These are phyloP conservation scores for Aspergillus sparsus DNA, from an alignment of 495 filamentous ascomycete genomes.

Conservation along the genomic window DNA sequence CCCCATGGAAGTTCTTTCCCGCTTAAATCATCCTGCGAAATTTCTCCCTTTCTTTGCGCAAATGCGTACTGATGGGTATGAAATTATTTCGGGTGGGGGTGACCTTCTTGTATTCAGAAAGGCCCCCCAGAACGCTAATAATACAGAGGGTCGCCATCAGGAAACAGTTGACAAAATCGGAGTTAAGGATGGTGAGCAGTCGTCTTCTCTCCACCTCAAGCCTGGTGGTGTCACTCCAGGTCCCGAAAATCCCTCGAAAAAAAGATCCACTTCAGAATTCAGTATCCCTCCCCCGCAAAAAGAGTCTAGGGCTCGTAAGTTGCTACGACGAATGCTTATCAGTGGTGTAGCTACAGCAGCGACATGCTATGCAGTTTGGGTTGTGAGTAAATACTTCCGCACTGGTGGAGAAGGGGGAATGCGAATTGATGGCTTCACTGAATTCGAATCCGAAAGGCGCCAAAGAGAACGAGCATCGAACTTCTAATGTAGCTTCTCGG, in stretches of 20 bases:
- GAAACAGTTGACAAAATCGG: not conserved
- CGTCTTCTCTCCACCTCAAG: conserved; percentile 7
- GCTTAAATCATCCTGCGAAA: conserved; percentile 67
- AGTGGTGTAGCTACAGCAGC: conserved; percentile 61
- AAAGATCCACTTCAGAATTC: not conserved
- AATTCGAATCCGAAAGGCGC: conserved; percentile 45
- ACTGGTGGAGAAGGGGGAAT: conserved; percentile 58
- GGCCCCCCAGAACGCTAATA: conserved; percentile 25
- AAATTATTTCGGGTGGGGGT: conserved; percentile 67
- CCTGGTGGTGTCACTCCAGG: not conserved
- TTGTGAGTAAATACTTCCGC: conserved; percentile 65
- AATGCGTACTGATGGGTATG: conserved; percentile 68
- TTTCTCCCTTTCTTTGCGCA: conserved; percentile 69
- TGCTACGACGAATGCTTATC: conserved; percentile 54
- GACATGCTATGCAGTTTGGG: conserved; percentile 67
- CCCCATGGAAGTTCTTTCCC: conserved; percentile 63
- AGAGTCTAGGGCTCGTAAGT: conserved; percentile 33
- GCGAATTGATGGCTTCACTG: conserved; percentile 54
- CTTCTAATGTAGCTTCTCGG: not conserved
- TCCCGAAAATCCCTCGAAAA: not conserved
- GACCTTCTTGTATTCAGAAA: conserved; percentile 76
- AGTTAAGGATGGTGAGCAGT: not conserved
- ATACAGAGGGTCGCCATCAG: not conserved
- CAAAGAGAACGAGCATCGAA: conserved; percentile 21
- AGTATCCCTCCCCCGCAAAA: not conserved